Evolutionary conservation across 2,329 filamentous ascomycete species (phyloP).

Genomic region (Penicillium janthinellum): DNA sequence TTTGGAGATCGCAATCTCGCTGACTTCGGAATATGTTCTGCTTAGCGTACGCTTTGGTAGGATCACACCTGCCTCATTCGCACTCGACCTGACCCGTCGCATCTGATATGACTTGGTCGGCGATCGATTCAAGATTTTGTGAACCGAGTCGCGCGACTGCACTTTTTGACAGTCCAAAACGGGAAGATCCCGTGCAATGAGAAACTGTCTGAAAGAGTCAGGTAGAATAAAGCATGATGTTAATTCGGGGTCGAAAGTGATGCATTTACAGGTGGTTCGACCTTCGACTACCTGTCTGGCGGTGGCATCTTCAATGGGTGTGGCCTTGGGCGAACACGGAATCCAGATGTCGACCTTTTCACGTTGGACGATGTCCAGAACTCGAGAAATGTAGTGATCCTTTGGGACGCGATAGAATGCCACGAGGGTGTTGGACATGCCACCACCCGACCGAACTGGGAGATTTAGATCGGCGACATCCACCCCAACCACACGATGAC

Average conservation of each 20-base stretch:
- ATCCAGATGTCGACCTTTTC: constrained; percentile 73
- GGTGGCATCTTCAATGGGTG: constrained; percentile 66
- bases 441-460: constrained; percentile 54
- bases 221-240: constrained; percentile 66
- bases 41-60: constrained; percentile 58
- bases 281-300: constrained; percentile 64
- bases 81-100: constrained; percentile 49
- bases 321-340: constrained; percentile 69
- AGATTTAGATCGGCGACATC: constrained; percentile 57
- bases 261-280: constrained; percentile 59
- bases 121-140: constrained; percentile 53
- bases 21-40: constrained; percentile 59
- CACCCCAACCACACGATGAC: constrained; percentile 72
- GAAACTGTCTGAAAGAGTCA: constrained; percentile 64
- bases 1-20: constrained; percentile 57
- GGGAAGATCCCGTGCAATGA: constrained; percentile 56
- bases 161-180: constrained; percentile 59
- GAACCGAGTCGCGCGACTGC: constrained; percentile 54
- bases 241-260: constrained; percentile 63
- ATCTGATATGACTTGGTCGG: constrained; percentile 61
- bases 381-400: constrained; percentile 56
- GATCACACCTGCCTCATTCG: constrained; percentile 59
- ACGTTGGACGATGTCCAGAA: constrained; percentile 60
- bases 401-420: constrained; percentile 56
- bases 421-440: constrained; percentile 60